Percentiles rank a stretch among this genome's conserved stretches.
phyloP scores from a whole-genome alignment of 768 basidiomycete genomes.

The Russula griseocarnosa region DNA sequence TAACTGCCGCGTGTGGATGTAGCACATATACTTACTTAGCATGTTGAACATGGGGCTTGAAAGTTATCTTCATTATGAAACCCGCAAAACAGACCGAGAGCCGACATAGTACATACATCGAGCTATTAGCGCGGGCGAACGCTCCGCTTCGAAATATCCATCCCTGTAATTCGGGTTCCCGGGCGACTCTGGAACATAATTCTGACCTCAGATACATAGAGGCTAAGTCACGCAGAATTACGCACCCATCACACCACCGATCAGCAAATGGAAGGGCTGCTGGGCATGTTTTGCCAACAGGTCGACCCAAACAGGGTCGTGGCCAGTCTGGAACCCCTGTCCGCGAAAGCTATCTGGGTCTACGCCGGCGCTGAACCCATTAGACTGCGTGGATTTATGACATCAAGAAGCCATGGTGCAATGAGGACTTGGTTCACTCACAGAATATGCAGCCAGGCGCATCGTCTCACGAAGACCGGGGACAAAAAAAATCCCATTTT shows the following conservation, averaged over 20 bases:
- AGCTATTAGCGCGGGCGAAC: constrained; percentile 85
- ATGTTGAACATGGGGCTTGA: constrained; percentile 82
- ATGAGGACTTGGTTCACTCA: constrained; percentile 36
- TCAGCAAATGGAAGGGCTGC: constrained; percentile 82
- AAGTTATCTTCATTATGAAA: neutral
- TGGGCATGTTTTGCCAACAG: constrained; percentile 77
- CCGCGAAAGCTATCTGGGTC: constrained; percentile 84
- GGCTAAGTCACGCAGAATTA: constrained; percentile 5
- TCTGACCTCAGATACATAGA: neutral
- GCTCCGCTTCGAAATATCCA: constrained; percentile 86
- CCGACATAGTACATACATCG: constrained; percentile 75
- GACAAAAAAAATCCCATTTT: constrained; percentile 75
- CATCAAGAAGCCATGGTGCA: neutral
- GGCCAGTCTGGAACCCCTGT: constrained; percentile 74
- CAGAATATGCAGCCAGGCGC: constrained; percentile 87
- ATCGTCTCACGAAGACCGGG: constrained; percentile 80
- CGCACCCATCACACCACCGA: constrained; percentile 82
- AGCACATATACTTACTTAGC: constrained; percentile 50
- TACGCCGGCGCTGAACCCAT: constrained; percentile 85
- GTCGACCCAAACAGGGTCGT: constrained; percentile 93
- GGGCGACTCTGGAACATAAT: constrained; percentile 52
- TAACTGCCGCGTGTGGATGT: constrained; percentile 9
- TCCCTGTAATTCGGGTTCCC: constrained; percentile 83
- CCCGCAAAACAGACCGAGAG: neutral
- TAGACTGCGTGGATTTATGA: constrained; percentile 50